A percentile compares a stretch with the other conserved stretches of the same genome.
These are phyloP conservation scores for Micractinium conductrix DNA, from an alignment of 139 green algal genomes.

Conservation along the genomic window DNA sequence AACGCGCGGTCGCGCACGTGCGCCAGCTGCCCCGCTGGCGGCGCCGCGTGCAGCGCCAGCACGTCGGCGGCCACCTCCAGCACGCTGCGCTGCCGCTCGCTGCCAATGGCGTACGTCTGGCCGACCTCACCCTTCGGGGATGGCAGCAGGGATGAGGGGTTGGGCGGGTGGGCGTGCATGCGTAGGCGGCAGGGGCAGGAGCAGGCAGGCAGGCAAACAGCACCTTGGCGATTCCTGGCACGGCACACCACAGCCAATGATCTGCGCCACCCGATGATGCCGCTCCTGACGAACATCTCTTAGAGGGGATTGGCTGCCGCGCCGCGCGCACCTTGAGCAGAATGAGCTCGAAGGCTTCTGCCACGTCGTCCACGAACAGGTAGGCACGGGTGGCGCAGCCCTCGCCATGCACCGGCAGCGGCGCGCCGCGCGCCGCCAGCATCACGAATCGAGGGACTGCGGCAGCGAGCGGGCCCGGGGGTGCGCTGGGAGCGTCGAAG, in stretches of 20 bases:
- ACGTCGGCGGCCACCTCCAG: conserved; percentile 85
- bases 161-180: too few species aligned
- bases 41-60: conserved; percentile 60
- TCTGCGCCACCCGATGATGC: too few species aligned
- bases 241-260: too few species aligned
- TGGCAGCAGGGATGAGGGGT: too few species aligned
- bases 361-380: conserved; percentile 96
- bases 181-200: too few species aligned
- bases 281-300: too few species aligned
- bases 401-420: conserved; percentile 78
- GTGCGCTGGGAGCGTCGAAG: background rate
- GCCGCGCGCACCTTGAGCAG: conserved; percentile 69
- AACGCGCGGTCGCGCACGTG: conserved; percentile 84
- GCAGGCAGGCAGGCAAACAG: too few species aligned
- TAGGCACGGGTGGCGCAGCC: conserved; percentile 66
- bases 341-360: conserved; percentile 88
- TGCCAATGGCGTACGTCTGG: conserved; percentile 98
- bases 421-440: conserved; percentile 66
- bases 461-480: too few species aligned
- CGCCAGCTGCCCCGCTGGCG: conserved; percentile 46
- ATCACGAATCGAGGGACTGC: conserved; percentile 71
- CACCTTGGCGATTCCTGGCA: too few species aligned
- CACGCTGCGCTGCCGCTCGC: conserved; percentile 91
- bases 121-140: conserved; percentile 53
- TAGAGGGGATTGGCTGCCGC: too few species aligned